Conservation (phyloP, 2,329 filamentous ascomycete species). For the Clarireedia monteithiana region DNA sequence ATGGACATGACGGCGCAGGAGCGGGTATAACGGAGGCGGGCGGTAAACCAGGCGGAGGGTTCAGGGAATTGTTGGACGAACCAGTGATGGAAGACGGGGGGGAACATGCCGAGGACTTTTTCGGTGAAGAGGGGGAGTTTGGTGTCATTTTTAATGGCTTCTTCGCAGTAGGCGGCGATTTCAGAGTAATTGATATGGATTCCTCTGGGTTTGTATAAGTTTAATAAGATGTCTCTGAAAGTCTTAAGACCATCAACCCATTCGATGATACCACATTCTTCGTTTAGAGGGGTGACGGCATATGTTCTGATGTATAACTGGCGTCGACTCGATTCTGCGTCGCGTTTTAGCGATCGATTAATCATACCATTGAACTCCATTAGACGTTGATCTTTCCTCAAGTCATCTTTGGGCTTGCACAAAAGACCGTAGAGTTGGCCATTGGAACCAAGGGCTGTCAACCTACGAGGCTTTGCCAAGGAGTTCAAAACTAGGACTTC, state of each 20-base stretch:
- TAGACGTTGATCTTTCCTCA: slow-evolving; percentile 92
- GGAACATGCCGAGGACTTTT: slow-evolving; percentile 57
- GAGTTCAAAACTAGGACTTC: slow-evolving; percentile 87
- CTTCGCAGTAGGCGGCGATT: slow-evolving; percentile 58
- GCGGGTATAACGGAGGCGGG: slow-evolving; percentile 80
- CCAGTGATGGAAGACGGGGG: slow-evolving; percentile 83
- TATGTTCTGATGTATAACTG: slow-evolving; percentile 96
- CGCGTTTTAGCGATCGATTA: slow-evolving; percentile 85
- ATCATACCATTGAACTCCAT: slow-evolving; percentile 99
- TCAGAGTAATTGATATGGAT: slow-evolving; percentile 62
- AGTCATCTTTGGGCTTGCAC: slow-evolving; percentile 96
- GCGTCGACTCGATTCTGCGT: slow-evolving; percentile 82
- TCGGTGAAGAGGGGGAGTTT: slow-evolving; percentile 68
- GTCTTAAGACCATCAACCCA: slow-evolving; percentile 97
- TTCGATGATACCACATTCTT: slow-evolving; percentile 96
- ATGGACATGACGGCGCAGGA: slow-evolving; percentile 99
- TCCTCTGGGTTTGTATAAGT: slow-evolving; percentile 67
- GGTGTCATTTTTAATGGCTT: slow-evolving; percentile 44
- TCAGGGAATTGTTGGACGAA: slow-evolving; percentile 94
- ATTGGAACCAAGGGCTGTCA: slow-evolving; percentile 83
- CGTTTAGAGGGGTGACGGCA: slow-evolving; percentile 90
- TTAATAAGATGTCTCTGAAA: slow-evolving; percentile 80
- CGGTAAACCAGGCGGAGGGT: slow-evolving; percentile 84
- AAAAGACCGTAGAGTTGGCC: slow-evolving; percentile 82
- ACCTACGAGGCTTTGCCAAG: slow-evolving; percentile 82